Base-by-base conservation (phyloP, 331 rosid genomes). In the Quercus phellos region DNA sequence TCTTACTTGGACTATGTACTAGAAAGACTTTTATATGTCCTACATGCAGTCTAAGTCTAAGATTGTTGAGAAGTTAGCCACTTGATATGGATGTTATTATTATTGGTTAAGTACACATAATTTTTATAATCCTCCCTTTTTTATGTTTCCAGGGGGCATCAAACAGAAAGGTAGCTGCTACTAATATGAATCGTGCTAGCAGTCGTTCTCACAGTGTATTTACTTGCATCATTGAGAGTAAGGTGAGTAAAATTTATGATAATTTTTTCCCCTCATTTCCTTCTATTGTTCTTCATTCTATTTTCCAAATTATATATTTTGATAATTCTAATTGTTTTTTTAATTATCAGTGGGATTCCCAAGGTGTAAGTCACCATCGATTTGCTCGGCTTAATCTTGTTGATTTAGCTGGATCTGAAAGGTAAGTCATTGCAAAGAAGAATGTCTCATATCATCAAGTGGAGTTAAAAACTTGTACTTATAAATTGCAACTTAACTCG, bases 361-460 rank as follows among this genome's bases (percentile, higher is more conserved):
- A 91, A 93, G 99, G 98, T 73, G 93, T 93, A 71, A 90, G 87
- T 80, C 99, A 89, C 86, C 96, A 87, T 73, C 92, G 98, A 55
- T 95, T 93, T 89, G 94, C 99, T 79, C 92, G 96, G 61, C 98
- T 95, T 55, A 95, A 93, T 85, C 97, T 95, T 26, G 97, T 95
- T 84, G 99, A 95, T 88, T 93, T 95, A 87, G 99, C 99, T 34
- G 99, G 99, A 83, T 95, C 99, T 14, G 99, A 95, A 87, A 95
- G 99, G 99, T 95, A 87, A 74, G 73, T 11, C 75, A 77, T 22
- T 77, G 51, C 21, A 13, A 53, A 22, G 73, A 55, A 60, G 64
- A 77, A 53, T 43, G 30, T 56, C n/a, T 71, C 54, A 81, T 76
- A 79, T 72, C 16, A 68, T 72, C n/a, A 46, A 59, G 55, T 29